These are phyloP conservation scores for Fusarium circinatum DNA, from an alignment of 2,329 filamentous ascomycete genomes.

Conservation along the genomic window DNA sequence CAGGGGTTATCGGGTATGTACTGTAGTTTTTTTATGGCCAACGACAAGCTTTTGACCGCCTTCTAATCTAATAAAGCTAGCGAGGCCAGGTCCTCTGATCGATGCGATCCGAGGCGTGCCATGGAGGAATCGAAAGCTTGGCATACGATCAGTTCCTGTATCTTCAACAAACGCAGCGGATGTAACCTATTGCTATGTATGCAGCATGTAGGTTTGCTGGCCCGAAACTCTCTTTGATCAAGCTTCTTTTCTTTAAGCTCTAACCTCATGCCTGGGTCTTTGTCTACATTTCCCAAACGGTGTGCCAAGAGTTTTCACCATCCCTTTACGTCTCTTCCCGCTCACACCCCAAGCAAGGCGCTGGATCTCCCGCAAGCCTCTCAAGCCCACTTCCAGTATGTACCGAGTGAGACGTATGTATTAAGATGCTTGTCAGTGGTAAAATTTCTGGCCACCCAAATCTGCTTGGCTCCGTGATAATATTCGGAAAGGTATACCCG, in stretches of 20 bases:
- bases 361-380: constrained; percentile 25
- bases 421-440: not conserved
- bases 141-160: not conserved
- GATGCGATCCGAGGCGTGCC: constrained; percentile 11
- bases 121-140: constrained; percentile 22
- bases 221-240: not conserved
- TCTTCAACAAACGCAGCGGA: not conserved
- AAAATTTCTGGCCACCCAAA: constrained; percentile 12
- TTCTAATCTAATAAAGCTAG: not conserved
- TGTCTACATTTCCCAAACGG: not conserved
- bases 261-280: not conserved
- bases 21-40: not conserved
- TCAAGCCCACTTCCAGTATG: constrained; percentile 5
- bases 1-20: not conserved
- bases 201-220: not conserved
- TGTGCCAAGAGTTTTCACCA: constrained; percentile 6
- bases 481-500: constrained; percentile 19
- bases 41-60: constrained; percentile 31
- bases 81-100: constrained; percentile 17
- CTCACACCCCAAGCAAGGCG: constrained; percentile 9
- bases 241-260: constrained; percentile 4
- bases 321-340: constrained; percentile 2
- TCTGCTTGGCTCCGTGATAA: not conserved
- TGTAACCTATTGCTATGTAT: not conserved
- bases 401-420: not conserved